Conservation (phyloP, 2,329 filamentous ascomycete species). For the Penicillium sp. region DNA sequence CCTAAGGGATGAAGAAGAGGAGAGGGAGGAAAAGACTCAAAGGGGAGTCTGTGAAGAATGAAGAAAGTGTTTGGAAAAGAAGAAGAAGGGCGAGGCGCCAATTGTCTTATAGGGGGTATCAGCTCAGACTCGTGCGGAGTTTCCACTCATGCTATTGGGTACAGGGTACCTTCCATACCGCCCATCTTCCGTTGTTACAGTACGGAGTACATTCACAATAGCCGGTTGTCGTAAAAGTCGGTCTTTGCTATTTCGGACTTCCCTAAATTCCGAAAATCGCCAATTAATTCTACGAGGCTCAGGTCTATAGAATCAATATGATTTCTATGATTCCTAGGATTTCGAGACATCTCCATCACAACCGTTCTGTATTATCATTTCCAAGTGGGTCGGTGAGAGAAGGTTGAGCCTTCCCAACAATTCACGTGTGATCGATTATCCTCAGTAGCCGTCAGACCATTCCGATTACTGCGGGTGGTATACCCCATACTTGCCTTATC, state of each 20-base stretch:
- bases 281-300: not conserved
- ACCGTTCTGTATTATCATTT: not conserved
- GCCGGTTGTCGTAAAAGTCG: not conserved
- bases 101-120: conserved; percentile 24
- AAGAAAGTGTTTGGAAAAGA: conserved; percentile 20
- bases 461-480: not conserved
- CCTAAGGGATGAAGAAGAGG: conserved; percentile 41
- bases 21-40: conserved; percentile 26
- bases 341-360: not conserved
- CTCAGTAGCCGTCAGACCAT: conserved; percentile 25
- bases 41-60: conserved; percentile 18
- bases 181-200: no score
- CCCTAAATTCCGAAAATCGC: not conserved
- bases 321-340: no score
- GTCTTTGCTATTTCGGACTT: not conserved
- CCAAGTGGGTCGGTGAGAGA: conserved; percentile 18
- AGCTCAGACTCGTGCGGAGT: conserved; percentile 1
- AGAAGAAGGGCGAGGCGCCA: conserved; percentile 14
- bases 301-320: no score
- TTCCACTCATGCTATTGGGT: conserved; percentile 24
- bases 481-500: not conserved
- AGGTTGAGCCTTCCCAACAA: conserved; percentile 28
- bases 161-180: conserved; percentile 27
- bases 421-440: conserved; percentile 26
- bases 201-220: not conserved